Conservation (phyloP, 768 basidiomycete species). For the Mycena capillaripes region DNA sequence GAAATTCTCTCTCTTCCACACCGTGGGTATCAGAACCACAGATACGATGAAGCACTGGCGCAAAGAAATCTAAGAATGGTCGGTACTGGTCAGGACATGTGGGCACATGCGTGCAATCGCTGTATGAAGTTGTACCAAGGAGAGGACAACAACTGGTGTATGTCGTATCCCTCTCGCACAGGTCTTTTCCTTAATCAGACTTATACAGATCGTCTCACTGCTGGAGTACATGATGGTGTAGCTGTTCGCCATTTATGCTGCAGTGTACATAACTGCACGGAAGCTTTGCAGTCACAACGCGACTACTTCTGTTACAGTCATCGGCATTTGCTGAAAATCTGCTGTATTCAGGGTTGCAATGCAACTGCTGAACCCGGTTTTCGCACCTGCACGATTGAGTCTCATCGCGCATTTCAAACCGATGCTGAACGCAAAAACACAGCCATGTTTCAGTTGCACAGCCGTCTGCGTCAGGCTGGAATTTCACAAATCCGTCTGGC, state of each 20-base stretch:
- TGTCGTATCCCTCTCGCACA: not conserved
- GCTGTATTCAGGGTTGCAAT: conserved; percentile 8
- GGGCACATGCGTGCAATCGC: conserved; percentile 17
- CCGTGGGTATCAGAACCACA: not conserved
- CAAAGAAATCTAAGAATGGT: conserved; percentile 12
- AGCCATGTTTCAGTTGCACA: conserved; percentile 20
- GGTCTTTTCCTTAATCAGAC: not conserved
- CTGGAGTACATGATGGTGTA: conserved; percentile 11
- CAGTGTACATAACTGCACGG: conserved; percentile 8
- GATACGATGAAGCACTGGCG: not conserved
- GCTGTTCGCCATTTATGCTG: not conserved
- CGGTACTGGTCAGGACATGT: conserved; percentile 20
- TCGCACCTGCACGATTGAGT: not conserved
- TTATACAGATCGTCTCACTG: not conserved
- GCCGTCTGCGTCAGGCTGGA: not conserved
- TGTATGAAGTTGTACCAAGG: conserved; percentile 19
- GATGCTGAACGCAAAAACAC: not conserved
- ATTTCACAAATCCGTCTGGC: not conserved
- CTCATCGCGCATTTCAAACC: conserved; percentile 2
- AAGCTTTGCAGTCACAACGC: not conserved
- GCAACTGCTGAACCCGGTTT: not conserved
- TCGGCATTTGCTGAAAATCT: not conserved
- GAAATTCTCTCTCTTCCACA: not conserved
- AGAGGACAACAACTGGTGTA: conserved; percentile 8
- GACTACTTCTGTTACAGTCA: not conserved